These are phyloP conservation scores for Bertia moriformis DNA, from an alignment of 2,329 filamentous ascomycete genomes.

Conservation along the genomic window DNA sequence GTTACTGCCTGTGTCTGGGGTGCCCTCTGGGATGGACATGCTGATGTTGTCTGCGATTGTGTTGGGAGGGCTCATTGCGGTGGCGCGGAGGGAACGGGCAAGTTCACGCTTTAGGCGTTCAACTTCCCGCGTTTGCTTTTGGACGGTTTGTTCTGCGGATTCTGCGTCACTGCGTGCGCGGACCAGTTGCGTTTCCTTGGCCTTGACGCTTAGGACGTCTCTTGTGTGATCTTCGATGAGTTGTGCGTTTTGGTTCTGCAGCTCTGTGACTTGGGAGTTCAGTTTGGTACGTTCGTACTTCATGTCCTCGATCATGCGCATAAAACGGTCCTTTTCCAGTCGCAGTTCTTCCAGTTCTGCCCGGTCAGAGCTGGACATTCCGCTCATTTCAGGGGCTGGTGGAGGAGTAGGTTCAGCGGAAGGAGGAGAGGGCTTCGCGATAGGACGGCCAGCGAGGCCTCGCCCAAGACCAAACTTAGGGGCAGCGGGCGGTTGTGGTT, in stretches of 20 bases:
- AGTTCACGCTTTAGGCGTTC: constrained; percentile 85
- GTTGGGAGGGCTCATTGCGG: constrained; percentile 17
- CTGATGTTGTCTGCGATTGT: constrained; percentile 12
- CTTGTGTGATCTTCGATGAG: constrained; percentile 94
- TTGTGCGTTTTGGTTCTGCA: constrained; percentile 92
- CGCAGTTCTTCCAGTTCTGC: constrained; percentile 87
- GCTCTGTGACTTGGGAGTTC: constrained; percentile 75
- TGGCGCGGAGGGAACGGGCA: constrained; percentile 40
- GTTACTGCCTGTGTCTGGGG: constrained; percentile 45
- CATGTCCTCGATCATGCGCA: constrained; percentile 64
- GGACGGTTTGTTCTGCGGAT: constrained; percentile 71
- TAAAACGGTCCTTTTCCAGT: constrained; percentile 64
- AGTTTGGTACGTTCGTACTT: constrained; percentile 70
- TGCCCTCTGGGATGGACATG: constrained; percentile 23
- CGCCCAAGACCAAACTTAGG: constrained; percentile 55
- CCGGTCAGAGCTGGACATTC: constrained; percentile 65
- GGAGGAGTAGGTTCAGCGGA: constrained; percentile 29
- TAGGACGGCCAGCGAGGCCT: constrained; percentile 71
- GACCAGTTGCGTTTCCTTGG: constrained; percentile 93
- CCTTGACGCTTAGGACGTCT: constrained; percentile 90
- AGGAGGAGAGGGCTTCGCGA: constrained; percentile 57
- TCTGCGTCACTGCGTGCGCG: constrained; percentile 82
- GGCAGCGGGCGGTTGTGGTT: constrained; percentile 38
- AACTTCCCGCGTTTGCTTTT: constrained; percentile 72
- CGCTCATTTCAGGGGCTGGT: constrained; percentile 42